Base-by-base conservation (phyloP, 768 basidiomycete species). In the Pisolithus orientalis region DNA sequence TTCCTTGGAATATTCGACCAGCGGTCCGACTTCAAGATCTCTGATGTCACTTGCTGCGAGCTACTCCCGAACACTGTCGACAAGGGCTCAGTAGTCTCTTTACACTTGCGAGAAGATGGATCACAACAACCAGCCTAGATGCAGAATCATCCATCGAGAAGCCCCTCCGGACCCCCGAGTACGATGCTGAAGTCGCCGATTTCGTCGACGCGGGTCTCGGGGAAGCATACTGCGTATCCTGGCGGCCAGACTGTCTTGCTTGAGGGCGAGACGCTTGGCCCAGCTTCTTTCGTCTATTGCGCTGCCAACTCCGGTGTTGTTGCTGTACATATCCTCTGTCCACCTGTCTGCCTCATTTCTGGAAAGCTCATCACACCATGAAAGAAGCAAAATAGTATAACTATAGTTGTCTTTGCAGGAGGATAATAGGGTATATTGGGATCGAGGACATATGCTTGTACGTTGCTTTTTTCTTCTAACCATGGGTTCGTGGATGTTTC, bases 381-480 rank as follows among this genome's bases (percentile, higher is more conserved):
- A 21, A 21, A 21, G 21, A 21, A 21, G 2, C 21, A 2, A 21
- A 21, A 21, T 21, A 21, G 21, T 21, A 21, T 21, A 21, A 21
- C 21, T 21, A 21, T 21, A 21, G 21, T 21, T 21, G 21, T 21
- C 21, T 21, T 21, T 21, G 21, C 21, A 21, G 21, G 21, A 21
- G 21, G 21, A 21, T 1, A 21, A 21, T 21, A 21, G 21, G 21
- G 21, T 21, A 69, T 94, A 14, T 65, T 81, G 13, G 94, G 94
- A 27, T 90, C 86, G 21, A 78, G 69, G 55, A 82, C 83, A 6
- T 94, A 94, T 65, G 85, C 93, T 14, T 72, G 90, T 90, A 63
- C 64, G 86, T 74, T 42, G 24, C 34, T 17, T 7, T 31, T 4
- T 39, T 31, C 3, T 52, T 43, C 34, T 16, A 1, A 6, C 11